phyloP scores from a whole-genome alignment of 352 stramenopile species.

The Phytophthora lateralis region DNA sequence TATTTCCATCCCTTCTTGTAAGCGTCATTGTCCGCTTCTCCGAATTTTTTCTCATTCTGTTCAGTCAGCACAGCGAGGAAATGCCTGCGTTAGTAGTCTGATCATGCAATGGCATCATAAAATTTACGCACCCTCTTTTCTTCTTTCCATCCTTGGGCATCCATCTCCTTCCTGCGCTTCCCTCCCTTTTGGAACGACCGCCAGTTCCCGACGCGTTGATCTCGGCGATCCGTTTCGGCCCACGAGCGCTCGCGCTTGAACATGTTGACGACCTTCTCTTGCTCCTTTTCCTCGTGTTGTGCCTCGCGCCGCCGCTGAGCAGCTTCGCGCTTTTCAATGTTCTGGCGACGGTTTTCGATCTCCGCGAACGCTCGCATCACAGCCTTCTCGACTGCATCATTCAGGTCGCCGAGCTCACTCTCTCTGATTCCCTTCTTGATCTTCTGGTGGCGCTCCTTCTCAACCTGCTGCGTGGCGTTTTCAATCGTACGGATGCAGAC shows the following conservation, averaged over 20 bases:
- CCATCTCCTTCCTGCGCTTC: conserved; percentile 68
- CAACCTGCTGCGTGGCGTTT: conserved; percentile 64
- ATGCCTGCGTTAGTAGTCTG: conserved; percentile 10
- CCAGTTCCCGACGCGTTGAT: conserved; percentile 84
- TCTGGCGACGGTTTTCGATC: conserved; percentile 78
- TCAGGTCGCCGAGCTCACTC: conserved; percentile 62
- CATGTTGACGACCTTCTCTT: conserved; percentile 63
- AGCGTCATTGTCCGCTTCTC: conserved; percentile 64
- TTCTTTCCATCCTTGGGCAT: conserved; percentile 66
- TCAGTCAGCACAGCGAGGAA: conserved; percentile 11
- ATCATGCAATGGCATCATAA: background rate
- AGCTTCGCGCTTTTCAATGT: conserved; percentile 77
- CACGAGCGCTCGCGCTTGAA: conserved; percentile 83
- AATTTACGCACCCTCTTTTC: conserved; percentile 53
- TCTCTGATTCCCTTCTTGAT: conserved; percentile 87
- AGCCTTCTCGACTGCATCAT: conserved; percentile 73
- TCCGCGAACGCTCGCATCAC: conserved; percentile 86
- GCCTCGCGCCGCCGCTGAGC: conserved; percentile 71
- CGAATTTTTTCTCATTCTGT: conserved; percentile 66
- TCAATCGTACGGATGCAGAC: conserved; percentile 81
- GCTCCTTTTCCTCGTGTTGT: conserved; percentile 76
- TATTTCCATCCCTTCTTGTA: conserved; percentile 89
- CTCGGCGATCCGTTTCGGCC: conserved; percentile 76
- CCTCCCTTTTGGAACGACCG: conserved; percentile 77
- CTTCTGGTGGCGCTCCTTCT: conserved; percentile 76